A percentile compares a stretch with the other conserved stretches of the same genome.
Evolutionary conservation across 2,329 filamentous ascomycete genomes (phyloP).

Genomic region (Pseudogymnoascus sp.): DNA sequence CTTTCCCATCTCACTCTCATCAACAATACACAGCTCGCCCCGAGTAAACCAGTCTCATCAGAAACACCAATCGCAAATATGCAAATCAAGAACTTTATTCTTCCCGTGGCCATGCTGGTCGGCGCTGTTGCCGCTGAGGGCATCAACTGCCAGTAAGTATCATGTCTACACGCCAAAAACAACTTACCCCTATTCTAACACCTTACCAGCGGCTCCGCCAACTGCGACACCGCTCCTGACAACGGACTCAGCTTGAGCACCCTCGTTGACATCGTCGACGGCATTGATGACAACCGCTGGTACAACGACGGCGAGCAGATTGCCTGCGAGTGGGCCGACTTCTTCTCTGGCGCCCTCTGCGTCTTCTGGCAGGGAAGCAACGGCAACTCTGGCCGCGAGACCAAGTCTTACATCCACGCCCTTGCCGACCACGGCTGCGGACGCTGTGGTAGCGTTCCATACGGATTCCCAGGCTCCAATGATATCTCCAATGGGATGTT

Average conservation of each 20-base stretch:
- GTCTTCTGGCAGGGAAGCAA: neutral
- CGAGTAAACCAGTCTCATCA: neutral
- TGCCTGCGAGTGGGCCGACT: neutral
- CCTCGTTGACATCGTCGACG: neutral
- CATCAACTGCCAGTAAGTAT: constrained; percentile 1
- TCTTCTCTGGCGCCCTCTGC: neutral
- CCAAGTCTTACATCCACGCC: neutral
- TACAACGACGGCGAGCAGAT: neutral
- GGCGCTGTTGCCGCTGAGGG: neutral
- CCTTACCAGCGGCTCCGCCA: neutral
- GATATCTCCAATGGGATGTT: neutral
- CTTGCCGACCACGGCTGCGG: neutral
- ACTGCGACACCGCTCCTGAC: neutral
- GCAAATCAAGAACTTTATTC: neutral
- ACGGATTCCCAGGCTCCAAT: neutral
- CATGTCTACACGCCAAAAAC: neutral
- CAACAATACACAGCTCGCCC: neutral
- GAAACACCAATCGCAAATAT: neutral
- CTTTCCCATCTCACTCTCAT: neutral
- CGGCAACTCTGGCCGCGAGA: neutral
- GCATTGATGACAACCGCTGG: neutral
- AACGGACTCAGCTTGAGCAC: neutral
- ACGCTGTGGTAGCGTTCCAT: neutral
- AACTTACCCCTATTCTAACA: neutral
- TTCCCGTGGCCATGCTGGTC: neutral